Percentiles rank a stretch among this genome's conserved stretches.
phyloP scores from a whole-genome alignment of 2,329 filamentous ascomycete genomes.

The Emergomyces africanus region DNA sequence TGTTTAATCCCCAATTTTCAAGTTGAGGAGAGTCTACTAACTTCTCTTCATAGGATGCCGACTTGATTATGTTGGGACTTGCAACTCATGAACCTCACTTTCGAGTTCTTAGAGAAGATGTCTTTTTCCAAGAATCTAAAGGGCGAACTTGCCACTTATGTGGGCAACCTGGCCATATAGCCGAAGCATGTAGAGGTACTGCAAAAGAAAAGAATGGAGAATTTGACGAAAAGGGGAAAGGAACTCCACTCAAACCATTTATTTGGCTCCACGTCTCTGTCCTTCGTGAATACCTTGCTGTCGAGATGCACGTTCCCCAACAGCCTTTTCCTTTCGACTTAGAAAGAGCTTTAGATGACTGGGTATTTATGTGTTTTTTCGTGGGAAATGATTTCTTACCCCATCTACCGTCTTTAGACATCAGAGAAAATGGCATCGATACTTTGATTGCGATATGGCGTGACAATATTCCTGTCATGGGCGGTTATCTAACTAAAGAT shows the following conservation, averaged over 20 bases:
- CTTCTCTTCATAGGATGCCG: constrained; percentile 51
- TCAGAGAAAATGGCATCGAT: constrained; percentile 93
- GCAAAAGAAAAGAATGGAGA: constrained; percentile 66
- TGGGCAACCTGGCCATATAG: constrained; percentile 83
- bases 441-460: constrained; percentile 95
- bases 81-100: constrained; percentile 97
- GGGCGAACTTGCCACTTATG: constrained; percentile 74
- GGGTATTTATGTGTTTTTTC: constrained; percentile 99
- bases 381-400: constrained; percentile 98
- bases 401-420: constrained; percentile 92
- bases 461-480: constrained; percentile 81
- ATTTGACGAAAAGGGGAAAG: constrained; percentile 67
- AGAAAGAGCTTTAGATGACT: constrained; percentile 89
- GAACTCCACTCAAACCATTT: constrained; percentile 68
- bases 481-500: constrained; percentile 91
- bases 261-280: constrained; percentile 96
- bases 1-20: constrained; percentile 7
- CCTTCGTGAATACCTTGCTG: constrained; percentile 81
- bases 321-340: constrained; percentile 84
- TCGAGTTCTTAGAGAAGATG: constrained; percentile 88
- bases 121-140: constrained; percentile 83
- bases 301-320: constrained; percentile 71
- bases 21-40: constrained; percentile 13
- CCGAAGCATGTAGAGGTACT: constrained; percentile 69
- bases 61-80: constrained; percentile 96